These are phyloP conservation scores for Acacia pycnantha DNA, from an alignment of 331 rosid genomes.

Conservation along the genomic window DNA sequence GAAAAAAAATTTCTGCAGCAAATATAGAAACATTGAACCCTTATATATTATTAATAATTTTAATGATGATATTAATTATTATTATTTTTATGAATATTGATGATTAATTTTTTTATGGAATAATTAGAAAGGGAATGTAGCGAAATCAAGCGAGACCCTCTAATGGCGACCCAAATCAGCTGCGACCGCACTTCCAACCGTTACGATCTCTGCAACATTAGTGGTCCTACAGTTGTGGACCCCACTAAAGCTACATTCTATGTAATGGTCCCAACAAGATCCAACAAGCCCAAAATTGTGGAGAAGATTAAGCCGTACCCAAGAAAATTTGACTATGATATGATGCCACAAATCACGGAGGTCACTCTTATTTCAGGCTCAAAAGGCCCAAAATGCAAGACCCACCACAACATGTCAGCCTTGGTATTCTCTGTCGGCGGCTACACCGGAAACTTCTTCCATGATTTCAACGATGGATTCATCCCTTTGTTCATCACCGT, in stretches of 20 bases:
- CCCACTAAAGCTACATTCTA: slow-evolving; percentile 27
- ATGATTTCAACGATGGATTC: slow-evolving; percentile 43
- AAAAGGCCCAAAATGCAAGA: slow-evolving; percentile 18
- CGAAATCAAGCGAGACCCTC: neutral
- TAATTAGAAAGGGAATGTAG: neutral
- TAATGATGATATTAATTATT: neutral
- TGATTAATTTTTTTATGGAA: neutral
- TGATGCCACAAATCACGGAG: slow-evolving; percentile 33
- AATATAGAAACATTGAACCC: no score
- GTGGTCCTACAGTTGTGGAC: slow-evolving; percentile 32
- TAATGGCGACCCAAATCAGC: neutral
- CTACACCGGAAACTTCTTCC: slow-evolving; percentile 43
- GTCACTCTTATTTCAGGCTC: slow-evolving; percentile 30
- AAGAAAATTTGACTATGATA: slow-evolving; percentile 25
- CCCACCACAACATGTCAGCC: slow-evolving; percentile 27
- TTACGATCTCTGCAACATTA: slow-evolving; percentile 38
- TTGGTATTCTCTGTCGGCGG: slow-evolving; percentile 36
- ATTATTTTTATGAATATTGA: neutral
- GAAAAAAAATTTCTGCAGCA: no score
- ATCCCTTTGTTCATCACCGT: slow-evolving; percentile 43
- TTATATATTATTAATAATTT: no score
- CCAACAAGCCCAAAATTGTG: neutral
- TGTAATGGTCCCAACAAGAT: neutral
- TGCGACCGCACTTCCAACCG: slow-evolving; percentile 18
- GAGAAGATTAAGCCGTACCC: slow-evolving; percentile 40